Evolutionary conservation across 106 monocot genomes (phyloP).

Genomic region (Chionographis japonica): DNA sequence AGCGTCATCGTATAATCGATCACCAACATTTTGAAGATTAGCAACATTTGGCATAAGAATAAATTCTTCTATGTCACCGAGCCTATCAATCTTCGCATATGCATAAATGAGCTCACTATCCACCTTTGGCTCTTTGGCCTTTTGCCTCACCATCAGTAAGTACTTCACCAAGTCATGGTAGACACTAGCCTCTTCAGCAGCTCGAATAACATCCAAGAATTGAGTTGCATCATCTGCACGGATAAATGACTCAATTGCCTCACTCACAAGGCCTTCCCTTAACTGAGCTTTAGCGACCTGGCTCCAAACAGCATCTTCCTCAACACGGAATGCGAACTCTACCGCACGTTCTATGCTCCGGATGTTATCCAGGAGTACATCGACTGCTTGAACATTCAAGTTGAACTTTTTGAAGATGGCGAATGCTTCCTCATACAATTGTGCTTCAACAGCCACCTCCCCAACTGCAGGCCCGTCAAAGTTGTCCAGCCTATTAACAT

Average conservation of each 20-base stretch:
- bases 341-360: constrained; percentile 87
- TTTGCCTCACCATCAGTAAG: constrained; percentile 93
- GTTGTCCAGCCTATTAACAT: constrained; percentile 91
- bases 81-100: constrained; percentile 92
- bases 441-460: constrained; percentile 95
- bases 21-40: constrained; percentile 96
- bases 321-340: constrained; percentile 95
- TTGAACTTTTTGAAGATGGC: constrained; percentile 98
- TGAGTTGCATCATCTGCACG: constrained; percentile 94
- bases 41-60: constrained; percentile 99
- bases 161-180: constrained; percentile 93
- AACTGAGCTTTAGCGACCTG: constrained; percentile 96
- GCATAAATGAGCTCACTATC: constrained; percentile 95
- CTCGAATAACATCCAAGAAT: constrained; percentile 85
- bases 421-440: constrained; percentile 94
- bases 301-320: constrained; percentile 98
- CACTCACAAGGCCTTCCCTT: constrained; percentile 88
- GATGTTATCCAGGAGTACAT: constrained; percentile 88
- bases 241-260: constrained; percentile 97
- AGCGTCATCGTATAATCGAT: constrained; percentile 80
- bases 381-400: constrained; percentile 91
- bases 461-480: constrained; percentile 99
- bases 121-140: constrained; percentile 83
- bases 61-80: constrained; percentile 93
- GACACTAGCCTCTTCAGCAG: constrained; percentile 81